phyloP scores from a whole-genome alignment of 192 early-diverging fungal species.

The Coemansia sp. region DNA sequence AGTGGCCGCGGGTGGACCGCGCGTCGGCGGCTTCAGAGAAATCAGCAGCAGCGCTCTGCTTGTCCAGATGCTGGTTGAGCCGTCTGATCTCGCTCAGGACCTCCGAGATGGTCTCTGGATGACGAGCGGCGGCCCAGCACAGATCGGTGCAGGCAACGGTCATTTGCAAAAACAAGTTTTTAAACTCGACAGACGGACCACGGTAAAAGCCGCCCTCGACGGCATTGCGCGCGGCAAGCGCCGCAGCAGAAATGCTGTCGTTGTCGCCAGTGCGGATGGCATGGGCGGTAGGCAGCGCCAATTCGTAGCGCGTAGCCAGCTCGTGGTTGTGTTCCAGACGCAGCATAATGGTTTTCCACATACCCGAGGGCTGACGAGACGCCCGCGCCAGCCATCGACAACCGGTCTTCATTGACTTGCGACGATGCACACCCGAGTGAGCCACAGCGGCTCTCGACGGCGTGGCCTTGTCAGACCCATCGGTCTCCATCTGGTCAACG shows the following conservation, averaged over 20 bases:
- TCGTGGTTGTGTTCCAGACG: constrained; percentile 53
- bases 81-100: constrained; percentile 51
- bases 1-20: neutral
- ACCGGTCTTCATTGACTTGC: constrained; percentile 55
- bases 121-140: constrained; percentile 52
- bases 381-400: constrained; percentile 54
- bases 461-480: constrained; percentile 3
- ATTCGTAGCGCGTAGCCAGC: constrained; percentile 43
- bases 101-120: constrained; percentile 42
- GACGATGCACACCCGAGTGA: constrained; percentile 50
- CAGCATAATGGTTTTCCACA: constrained; percentile 56
- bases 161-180: constrained; percentile 50
- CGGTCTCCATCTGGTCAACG: constrained; percentile 18
- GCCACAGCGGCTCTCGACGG: constrained; percentile 18
- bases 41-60: constrained; percentile 5
- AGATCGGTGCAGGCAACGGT: constrained; percentile 41
- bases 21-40: neutral
- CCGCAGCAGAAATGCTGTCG: constrained; percentile 35
- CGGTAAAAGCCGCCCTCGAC: constrained; percentile 33
- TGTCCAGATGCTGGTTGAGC: constrained; percentile 42
- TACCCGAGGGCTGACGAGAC: constrained; percentile 49
- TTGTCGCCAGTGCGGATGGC: constrained; percentile 37
- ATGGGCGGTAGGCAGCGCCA: constrained; percentile 10
- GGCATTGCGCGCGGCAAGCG: constrained; percentile 33
- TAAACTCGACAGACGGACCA: constrained; percentile 41